Percentiles rank a stretch among this genome's conserved stretches.
Evolutionary conservation across 257 asterid genomes (phyloP).

Genomic region (Solanum chiquidenum): DNA sequence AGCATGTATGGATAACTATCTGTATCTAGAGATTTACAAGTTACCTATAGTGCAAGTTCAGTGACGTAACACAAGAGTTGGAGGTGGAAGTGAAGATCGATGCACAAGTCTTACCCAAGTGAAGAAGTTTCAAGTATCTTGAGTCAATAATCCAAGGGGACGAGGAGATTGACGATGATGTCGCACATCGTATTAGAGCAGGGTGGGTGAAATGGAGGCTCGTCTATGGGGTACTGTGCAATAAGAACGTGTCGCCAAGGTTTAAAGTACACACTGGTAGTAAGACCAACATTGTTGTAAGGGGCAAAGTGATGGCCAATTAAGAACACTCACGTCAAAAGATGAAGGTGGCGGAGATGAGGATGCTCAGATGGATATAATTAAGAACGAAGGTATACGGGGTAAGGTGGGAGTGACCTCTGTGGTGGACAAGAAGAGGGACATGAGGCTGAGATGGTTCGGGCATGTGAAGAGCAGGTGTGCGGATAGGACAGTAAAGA

Average conservation of each 20-base stretch:
- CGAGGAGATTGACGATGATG: not conserved
- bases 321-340: not conserved
- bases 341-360: not conserved
- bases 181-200: not conserved
- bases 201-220: not conserved
- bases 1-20: not conserved
- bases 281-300: not conserved
- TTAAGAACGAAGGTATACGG: not conserved
- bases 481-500: not conserved
- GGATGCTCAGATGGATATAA: not conserved
- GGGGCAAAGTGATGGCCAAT: not conserved
- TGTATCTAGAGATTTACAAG: not conserved
- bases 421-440: not conserved
- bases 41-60: not conserved
- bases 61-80: not conserved
- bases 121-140: not conserved
- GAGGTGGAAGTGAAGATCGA: not conserved
- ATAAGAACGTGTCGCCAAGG: not conserved
- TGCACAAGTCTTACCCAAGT: not conserved
- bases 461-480: not conserved
- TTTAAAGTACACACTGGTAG: not conserved
- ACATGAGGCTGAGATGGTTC: not conserved
- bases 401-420: not conserved
- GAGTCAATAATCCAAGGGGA: not conserved
- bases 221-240: not conserved